Percentiles rank a stretch among this genome's conserved stretches.
Conservation (phyloP, 2,329 filamentous ascomycete genomes). For the Colletotrichum sansevieriae region DNA sequence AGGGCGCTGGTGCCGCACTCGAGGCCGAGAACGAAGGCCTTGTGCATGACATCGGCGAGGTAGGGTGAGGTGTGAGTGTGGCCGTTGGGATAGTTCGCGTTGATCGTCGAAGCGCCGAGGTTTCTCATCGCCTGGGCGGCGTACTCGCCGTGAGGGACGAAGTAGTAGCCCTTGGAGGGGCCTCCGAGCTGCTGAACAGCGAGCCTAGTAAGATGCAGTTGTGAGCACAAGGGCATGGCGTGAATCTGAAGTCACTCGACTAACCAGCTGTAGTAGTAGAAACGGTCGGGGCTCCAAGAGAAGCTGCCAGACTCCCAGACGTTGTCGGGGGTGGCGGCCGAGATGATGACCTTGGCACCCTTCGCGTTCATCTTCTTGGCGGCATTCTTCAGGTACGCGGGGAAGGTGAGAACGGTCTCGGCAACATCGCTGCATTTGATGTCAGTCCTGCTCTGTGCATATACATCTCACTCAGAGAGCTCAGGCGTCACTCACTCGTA, state of each 20-base stretch:
- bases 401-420: constrained; percentile 72
- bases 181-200: constrained; percentile 54
- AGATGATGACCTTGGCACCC: constrained; percentile 72
- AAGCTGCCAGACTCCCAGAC: constrained; percentile 70
- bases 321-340: constrained; percentile 68
- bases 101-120: constrained; percentile 62
- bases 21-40: constrained; percentile 69
- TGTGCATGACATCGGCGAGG: constrained; percentile 68
- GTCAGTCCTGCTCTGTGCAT: constrained; percentile 40
- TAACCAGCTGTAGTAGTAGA: constrained; percentile 67
- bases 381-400: constrained; percentile 70
- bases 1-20: constrained; percentile 62
- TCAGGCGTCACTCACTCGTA: constrained; percentile 54
- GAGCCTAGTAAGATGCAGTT: constrained; percentile 41
- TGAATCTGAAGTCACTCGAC: constrained; percentile 46
- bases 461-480: constrained; percentile 18
- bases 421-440: constrained; percentile 50
- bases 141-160: constrained; percentile 72
- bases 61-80: constrained; percentile 72
- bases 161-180: constrained; percentile 59
- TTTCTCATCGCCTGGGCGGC: constrained; percentile 65
- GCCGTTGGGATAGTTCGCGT: constrained; percentile 68
- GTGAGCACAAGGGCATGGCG: not conserved
- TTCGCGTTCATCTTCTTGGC: constrained; percentile 65
- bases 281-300: constrained; percentile 61